Conservation (phyloP, 345 rosid species). For the Boechera retrofracta region DNA sequence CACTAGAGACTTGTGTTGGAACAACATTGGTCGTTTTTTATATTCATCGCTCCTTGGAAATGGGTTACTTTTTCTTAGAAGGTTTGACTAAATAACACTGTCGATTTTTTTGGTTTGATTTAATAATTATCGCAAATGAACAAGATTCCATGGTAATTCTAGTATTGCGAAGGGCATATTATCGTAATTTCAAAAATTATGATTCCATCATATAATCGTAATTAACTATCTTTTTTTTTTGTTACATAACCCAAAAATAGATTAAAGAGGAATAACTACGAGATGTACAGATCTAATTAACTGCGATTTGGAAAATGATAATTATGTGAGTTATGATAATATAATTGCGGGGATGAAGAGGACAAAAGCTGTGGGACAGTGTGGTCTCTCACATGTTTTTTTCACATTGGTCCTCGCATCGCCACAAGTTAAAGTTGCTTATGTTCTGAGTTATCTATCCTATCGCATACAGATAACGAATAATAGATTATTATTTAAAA, state of each 20-base stretch:
- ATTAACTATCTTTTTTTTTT: background rate
- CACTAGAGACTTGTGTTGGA: slow-evolving; percentile 33
- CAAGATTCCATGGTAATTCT: background rate
- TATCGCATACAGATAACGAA: slow-evolving; percentile 23
- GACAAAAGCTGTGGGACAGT: slow-evolving; percentile 41
- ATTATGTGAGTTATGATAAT: background rate
- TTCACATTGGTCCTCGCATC: slow-evolving; percentile 30
- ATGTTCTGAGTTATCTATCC: slow-evolving; percentile 31
- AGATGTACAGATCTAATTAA: background rate
- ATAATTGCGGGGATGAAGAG: slow-evolving; percentile 26
- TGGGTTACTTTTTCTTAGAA: slow-evolving; percentile 23
- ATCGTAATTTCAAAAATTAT: background rate
- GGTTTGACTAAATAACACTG: slow-evolving; percentile 30
- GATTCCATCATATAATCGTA: background rate
- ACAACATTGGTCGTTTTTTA: slow-evolving; percentile 37
- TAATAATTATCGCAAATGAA: background rate
- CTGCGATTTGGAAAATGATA: background rate
- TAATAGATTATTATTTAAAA: background rate
- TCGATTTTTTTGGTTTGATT: background rate
- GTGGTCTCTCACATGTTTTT: slow-evolving; percentile 40
- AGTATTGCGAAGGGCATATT: no score
- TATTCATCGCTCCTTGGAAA: slow-evolving; percentile 35
- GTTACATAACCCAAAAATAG: background rate
- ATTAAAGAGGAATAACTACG: background rate
- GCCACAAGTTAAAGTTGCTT: slow-evolving; percentile 14